Evolutionary conservation across 352 stramenopile genomes (phyloP), one percentile per base, ranked within the genome.

Genomic region (Phytophthora citrophthora): DNA sequence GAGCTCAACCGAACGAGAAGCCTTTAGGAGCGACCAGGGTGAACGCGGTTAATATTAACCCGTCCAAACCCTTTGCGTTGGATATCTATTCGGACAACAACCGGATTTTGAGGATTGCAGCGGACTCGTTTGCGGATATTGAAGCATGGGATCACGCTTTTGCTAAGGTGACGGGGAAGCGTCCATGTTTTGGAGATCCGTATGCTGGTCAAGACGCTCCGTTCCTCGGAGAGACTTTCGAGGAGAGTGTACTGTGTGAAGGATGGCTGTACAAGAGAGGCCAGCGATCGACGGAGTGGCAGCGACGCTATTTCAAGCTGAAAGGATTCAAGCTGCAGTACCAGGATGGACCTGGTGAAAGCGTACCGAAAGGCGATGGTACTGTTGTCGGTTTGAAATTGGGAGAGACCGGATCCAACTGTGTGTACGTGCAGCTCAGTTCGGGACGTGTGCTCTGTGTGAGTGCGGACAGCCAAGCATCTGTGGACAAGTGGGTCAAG

Each of bases 81-180:
- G 83, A 93, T 41, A 77, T 93, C 40, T 93, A 91, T 50, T 90
- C 84, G 20, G 83, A 93, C 54, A 81, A 93, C 61, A 92, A 93
- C 72, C 84, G 87, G 40, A 89, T 95, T 50, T 69, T 95, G 18
- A 66, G 77, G 18, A 86, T 95, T 56, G 64, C 76, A 11, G 87
- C 79, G 10, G 77, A 86, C 10, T 79, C 72, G 11, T 91, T 93
- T 54, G 70, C 74, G 10, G 84, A 91, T 1, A 90, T 95, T 61
- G 78, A 91, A 29, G 79, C 76, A 11, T 95, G 87, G 87, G 84
- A 95, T 57, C 61, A 73, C 2, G 83, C 84, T 1, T 62, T 93
- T 23, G 76, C 75, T 0, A 72, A 74, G 23, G 79, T 64, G 0
- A 82, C 78, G 43, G 68, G 69, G 12, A 90, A 89, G 38, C 34